phyloP scores from a whole-genome alignment of 1,139 yeast species.

The Magnusiomyces fungicola region DNA sequence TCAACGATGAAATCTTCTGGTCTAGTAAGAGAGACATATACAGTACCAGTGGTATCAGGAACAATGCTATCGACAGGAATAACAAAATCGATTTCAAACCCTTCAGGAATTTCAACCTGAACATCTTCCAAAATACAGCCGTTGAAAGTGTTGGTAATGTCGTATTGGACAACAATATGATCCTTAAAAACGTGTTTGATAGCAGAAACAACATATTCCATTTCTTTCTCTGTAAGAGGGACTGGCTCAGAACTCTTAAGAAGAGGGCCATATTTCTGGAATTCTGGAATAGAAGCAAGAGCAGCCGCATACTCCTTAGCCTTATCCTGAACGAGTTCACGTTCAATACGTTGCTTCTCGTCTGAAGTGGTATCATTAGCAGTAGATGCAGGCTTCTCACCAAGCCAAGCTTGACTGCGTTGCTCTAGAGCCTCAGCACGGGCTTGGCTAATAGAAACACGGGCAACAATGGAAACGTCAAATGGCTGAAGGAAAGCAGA shows the following conservation, averaged over 20 bases:
- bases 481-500: constrained; percentile 58
- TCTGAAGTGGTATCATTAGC: constrained; percentile 24
- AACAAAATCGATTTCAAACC: constrained; percentile 54
- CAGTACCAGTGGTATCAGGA: constrained; percentile 66
- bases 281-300: constrained; percentile 60
- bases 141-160: constrained; percentile 76
- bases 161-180: constrained; percentile 77
- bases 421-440: constrained; percentile 48
- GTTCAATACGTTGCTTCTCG: constrained; percentile 32
- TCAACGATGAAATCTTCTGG: constrained; percentile 44
- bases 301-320: constrained; percentile 63
- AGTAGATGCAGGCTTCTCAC: constrained; percentile 18
- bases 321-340: constrained; percentile 28
- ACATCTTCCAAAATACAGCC: constrained; percentile 74
- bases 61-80: constrained; percentile 65
- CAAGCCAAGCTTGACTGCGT: constrained; percentile 26
- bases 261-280: constrained; percentile 62
- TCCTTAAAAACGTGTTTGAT: constrained; percentile 73
- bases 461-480: constrained; percentile 60
- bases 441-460: constrained; percentile 55
- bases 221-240: constrained; percentile 83
- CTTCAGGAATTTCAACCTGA: constrained; percentile 51
- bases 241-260: constrained; percentile 63
- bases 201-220: constrained; percentile 84
- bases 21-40: constrained; percentile 69